Percentiles rank a stretch among this genome's conserved stretches.
Evolutionary conservation across 83 land plant species (phyloP).

Genomic region (Isoetes engelmannii): DNA sequence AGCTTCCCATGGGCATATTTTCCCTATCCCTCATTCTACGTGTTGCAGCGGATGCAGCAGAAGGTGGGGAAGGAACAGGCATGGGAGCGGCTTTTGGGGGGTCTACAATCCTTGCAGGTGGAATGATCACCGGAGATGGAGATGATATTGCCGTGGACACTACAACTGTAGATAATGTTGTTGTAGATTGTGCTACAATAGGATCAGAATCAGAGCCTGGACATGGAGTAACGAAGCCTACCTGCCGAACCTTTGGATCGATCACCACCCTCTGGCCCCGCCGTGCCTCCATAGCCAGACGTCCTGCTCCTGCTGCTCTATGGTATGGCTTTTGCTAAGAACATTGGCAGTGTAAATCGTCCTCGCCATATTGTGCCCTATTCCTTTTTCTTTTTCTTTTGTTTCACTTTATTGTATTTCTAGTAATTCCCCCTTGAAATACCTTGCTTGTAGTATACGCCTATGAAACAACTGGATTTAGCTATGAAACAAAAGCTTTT

Average conservation of each 20-base stretch:
- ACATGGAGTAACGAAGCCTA: constrained; percentile 58
- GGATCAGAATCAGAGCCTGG: constrained; percentile 18
- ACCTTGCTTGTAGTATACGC: too few species aligned
- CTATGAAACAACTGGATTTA: too few species aligned
- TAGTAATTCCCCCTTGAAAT: too few species aligned
- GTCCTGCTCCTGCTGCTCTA: constrained; percentile 6
- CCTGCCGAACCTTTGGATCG: constrained; percentile 85
- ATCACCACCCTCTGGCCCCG: constrained; percentile 48
- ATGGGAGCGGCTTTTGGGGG: constrained; percentile 21
- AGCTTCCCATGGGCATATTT: constrained; percentile 43
- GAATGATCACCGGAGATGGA: constrained; percentile 72
- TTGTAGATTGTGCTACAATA: background rate
- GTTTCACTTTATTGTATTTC: too few species aligned
- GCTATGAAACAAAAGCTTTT: too few species aligned
- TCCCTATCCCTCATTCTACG: background rate
- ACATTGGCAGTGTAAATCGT: too few species aligned
- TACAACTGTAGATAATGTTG: too few species aligned
- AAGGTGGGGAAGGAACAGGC: constrained; percentile 30
- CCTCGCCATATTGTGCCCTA: too few species aligned
- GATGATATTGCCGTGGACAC: constrained; percentile 24
- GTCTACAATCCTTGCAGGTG: constrained; percentile 40
- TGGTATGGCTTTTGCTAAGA: background rate
- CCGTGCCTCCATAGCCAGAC: constrained; percentile 48
- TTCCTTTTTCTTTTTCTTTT: too few species aligned
- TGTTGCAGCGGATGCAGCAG: background rate